Conservation (phyloP, 169 alveolate species). For the Theileria annulata region DNA sequence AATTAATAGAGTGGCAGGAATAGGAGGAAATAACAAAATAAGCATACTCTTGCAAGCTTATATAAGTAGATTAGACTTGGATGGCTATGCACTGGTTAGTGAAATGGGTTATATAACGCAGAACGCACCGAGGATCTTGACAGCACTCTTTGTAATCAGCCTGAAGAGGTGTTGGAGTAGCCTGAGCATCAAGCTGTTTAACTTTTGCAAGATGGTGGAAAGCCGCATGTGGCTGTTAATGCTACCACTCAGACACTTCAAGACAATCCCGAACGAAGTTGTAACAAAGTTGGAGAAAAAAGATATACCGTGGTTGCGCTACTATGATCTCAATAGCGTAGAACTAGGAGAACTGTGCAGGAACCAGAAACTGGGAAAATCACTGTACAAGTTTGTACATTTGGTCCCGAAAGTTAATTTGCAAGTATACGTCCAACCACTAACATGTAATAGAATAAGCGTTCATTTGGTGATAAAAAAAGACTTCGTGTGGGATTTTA, state of each 20-base stretch:
- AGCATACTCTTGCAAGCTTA: slow-evolving; percentile 95
- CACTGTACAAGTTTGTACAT: slow-evolving; percentile 87
- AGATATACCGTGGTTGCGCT: slow-evolving; percentile 94
- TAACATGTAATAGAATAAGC: slow-evolving; percentile 91
- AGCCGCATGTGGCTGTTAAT: slow-evolving; percentile 96
- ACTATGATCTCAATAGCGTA: slow-evolving; percentile 89
- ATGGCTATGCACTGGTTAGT: slow-evolving; percentile 96
- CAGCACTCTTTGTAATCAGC: slow-evolving; percentile 96
- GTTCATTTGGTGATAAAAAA: slow-evolving; percentile 91
- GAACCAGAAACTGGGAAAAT: slow-evolving; percentile 87
- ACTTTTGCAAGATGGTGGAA: slow-evolving; percentile 96
- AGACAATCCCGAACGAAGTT: slow-evolving; percentile 90
- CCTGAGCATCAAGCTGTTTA: slow-evolving; percentile 88
- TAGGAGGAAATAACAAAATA: slow-evolving; percentile 85
- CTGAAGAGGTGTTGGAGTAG: slow-evolving; percentile 93
- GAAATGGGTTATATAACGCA: slow-evolving; percentile 98
- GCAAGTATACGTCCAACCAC: slow-evolving; percentile 94
- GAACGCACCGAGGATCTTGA: slow-evolving; percentile 97
- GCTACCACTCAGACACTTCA: slow-evolving; percentile 99
- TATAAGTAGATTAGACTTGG: slow-evolving; percentile 93
- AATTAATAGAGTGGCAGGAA: slow-evolving; percentile 84
- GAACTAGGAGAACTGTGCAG: slow-evolving; percentile 93
- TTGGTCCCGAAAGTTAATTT: slow-evolving; percentile 92
- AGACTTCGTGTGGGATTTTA: slow-evolving; percentile 93
- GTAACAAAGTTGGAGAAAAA: slow-evolving; percentile 93